Conservation (phyloP, 1,139 yeast genomes). For the Suhomyces terraborum region DNA sequence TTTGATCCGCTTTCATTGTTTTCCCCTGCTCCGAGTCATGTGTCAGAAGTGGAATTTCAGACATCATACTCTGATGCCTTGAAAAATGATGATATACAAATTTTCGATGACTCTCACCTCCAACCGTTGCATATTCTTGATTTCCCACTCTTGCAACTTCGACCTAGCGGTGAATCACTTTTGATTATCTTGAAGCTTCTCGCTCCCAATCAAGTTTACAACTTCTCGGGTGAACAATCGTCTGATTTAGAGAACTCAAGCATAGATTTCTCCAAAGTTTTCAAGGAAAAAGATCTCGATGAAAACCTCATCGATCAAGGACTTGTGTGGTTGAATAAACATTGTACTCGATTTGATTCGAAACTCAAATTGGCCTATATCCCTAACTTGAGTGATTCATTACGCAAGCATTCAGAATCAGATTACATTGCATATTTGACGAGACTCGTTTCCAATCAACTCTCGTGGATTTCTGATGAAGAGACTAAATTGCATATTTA, state of each 20-base stretch:
- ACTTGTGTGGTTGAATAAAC: constrained; percentile 42
- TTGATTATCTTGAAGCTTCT: constrained; percentile 50
- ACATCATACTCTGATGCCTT: neutral
- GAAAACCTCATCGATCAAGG: constrained; percentile 25
- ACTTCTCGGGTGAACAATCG: constrained; percentile 44
- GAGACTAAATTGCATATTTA: constrained; percentile 46
- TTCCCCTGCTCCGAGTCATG: constrained; percentile 28
- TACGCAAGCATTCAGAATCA: constrained; percentile 23
- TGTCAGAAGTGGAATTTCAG: constrained; percentile 1
- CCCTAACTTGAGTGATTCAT: constrained; percentile 29
- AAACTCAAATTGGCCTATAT: constrained; percentile 26
- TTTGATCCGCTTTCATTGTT: constrained; percentile 49
- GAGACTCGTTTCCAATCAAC: constrained; percentile 56
- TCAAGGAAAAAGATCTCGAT: constrained; percentile 31
- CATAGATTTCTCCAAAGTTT: constrained; percentile 21
- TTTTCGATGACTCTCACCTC: constrained; percentile 25
- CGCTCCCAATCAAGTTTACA: constrained; percentile 53
- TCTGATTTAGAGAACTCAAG: constrained; percentile 16
- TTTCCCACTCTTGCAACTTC: constrained; percentile 53
- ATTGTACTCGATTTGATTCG: constrained; percentile 38
- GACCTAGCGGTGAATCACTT: constrained; percentile 55
- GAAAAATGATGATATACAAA: neutral
- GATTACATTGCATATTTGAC: constrained; percentile 65
- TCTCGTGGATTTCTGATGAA: constrained; percentile 48
- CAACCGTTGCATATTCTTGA: constrained; percentile 62